Base-by-base conservation (phyloP, 345 rosid species). In the Camelina laxa region DNA sequence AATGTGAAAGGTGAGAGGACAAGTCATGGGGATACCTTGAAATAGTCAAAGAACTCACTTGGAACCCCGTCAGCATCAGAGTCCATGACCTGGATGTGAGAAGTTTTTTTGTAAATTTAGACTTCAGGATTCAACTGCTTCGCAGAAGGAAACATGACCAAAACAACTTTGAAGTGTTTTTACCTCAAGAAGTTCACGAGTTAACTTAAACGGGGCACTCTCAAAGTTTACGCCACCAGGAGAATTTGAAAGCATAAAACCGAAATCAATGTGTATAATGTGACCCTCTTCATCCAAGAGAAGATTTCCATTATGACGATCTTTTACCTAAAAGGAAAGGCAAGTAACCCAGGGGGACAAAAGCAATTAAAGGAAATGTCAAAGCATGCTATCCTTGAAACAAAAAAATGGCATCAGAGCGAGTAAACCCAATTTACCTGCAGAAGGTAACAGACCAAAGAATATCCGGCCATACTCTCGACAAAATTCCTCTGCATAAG, bases 41-140 rank as follows among this genome's bases (percentile, higher is more conserved):
- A 96, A 84, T 96, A 96, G 84, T 96, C 98, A 76, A 96, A 96
- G 85, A 92, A 92, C 85, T 96, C 99, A 79, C 99, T 96, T 49
- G 99, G 99, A 80, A 90, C 79, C 81, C 99, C 99, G 80, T 96
- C 98, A 7, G 98, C 99, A 82, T 96, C 99, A 80, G 99, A 96
- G 80, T 96, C 99, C 99, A 96, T 96, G 69, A 96, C 98, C 99
- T 96, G 74, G 70, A 48, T 60, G 49, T 54, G 65, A 61, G 66
- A 20, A 62, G 59, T 44, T 13, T 51, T 5, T 33, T 41, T 13
- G 53, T 65, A 74, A 22, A 36, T 21, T 64, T 55, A 4, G 70
- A 64, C 50, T 47, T 15, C 45, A 48, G 9, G 49, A 44, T 45
- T 45, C 19, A 44, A 59, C 27, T 35, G 27, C n/a, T 21, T n/a